A percentile compares a stretch with the other conserved stretches of the same genome.
Conservation (phyloP, 2,329 filamentous ascomycete species). For the Colletotrichum plurivorum region DNA sequence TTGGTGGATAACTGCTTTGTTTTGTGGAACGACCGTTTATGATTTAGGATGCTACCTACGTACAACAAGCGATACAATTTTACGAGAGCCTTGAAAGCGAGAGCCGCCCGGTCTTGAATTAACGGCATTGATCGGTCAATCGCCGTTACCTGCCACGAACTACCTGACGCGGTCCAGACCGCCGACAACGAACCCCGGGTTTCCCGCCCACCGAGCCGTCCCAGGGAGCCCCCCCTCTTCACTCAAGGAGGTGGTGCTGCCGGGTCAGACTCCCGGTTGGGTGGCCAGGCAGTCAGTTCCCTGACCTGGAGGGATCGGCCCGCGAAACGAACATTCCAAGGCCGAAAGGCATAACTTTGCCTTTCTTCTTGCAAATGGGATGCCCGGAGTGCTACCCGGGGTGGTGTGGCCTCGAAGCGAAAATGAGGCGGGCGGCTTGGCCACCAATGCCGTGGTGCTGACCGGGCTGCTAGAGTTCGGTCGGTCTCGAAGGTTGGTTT, state of each 20-base stretch:
- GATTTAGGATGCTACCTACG: slow-evolving; percentile 1
- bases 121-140: not conserved
- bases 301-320: slow-evolving; percentile 15
- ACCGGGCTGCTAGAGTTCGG: slow-evolving; percentile 7
- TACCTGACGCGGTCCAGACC: slow-evolving; percentile 7
- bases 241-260: slow-evolving; percentile 4
- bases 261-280: slow-evolving; percentile 1
- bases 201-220: not conserved
- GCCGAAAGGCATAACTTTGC: slow-evolving; percentile 12
- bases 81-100: not conserved
- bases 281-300: not conserved
- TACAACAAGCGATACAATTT: slow-evolving; percentile 21
- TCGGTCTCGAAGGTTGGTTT: not conserved
- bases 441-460: not conserved
- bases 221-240: not conserved
- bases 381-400: slow-evolving; percentile 2
- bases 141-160: not conserved
- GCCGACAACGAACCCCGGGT: slow-evolving; percentile 26
- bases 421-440: slow-evolving; percentile 18
- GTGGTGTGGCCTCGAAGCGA: slow-evolving; percentile 11
- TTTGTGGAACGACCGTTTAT: slow-evolving; percentile 9
- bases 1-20: not conserved
- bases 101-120: not conserved
- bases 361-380: not conserved
- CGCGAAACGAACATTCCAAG: slow-evolving; percentile 26